Conservation (phyloP, 768 basidiomycete genomes). For the Hortiboletus flavorubellus region DNA sequence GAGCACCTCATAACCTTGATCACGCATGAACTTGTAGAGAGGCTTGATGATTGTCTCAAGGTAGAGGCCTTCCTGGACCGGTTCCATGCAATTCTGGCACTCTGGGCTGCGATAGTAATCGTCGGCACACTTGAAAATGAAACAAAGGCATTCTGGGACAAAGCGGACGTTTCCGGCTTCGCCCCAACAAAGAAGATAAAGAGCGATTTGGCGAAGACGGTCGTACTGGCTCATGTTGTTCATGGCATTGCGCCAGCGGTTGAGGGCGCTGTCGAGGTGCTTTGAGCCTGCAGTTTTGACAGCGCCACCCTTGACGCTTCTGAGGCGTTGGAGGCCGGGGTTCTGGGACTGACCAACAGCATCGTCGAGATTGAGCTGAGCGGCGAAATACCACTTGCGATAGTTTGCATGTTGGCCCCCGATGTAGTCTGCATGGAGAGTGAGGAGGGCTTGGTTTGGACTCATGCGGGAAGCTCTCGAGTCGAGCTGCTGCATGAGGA, state of each 20-base stretch:
- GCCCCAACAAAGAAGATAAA: conserved; percentile 97
- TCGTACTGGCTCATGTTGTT: conserved; percentile 99
- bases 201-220: conserved; percentile 91
- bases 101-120: conserved; percentile 99
- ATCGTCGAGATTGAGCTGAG: conserved; percentile 98
- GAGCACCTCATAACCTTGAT: conserved; percentile 94
- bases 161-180: conserved; percentile 98
- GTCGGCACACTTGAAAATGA: conserved; percentile 99
- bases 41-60: conserved; percentile 91
- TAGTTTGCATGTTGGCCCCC: conserved; percentile 99
- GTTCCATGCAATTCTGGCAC: conserved; percentile 91
- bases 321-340: conserved; percentile 85
- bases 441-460: conserved; percentile 92
- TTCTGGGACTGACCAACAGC: conserved; percentile 95
- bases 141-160: conserved; percentile 94
- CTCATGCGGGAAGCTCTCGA: conserved; percentile 98
- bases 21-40: conserved; percentile 91
- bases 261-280: conserved; percentile 89
- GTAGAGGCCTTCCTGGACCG: conserved; percentile 93
- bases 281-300: conserved; percentile 58
- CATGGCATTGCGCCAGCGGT: conserved; percentile 98
- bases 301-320: conserved; percentile 65
- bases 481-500: conserved; percentile 96
- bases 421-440: conserved; percentile 98
- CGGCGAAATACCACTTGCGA: conserved; percentile 99